Evolutionary conservation across 352 stramenopile species (phyloP).

Genomic region (Phytophthora cajani): DNA sequence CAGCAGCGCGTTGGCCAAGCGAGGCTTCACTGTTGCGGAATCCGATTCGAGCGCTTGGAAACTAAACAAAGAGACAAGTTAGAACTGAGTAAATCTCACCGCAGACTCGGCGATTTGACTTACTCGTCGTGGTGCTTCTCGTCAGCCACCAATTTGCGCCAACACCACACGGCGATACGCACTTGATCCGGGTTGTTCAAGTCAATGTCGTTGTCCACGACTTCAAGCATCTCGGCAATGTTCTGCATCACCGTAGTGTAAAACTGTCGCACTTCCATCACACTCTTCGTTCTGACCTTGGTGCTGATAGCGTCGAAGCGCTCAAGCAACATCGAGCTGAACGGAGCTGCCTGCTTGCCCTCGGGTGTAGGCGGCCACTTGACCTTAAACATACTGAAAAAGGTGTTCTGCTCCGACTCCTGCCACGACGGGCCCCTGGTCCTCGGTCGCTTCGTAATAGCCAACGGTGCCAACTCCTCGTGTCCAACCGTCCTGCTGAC

Average conservation of each 20-base stretch:
- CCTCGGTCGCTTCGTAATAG: constrained; percentile 29
- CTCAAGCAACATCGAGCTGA: constrained; percentile 57
- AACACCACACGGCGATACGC: constrained; percentile 79
- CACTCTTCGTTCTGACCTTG: constrained; percentile 66
- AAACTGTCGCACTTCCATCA: constrained; percentile 66
- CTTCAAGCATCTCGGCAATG: constrained; percentile 51
- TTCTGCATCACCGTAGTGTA: constrained; percentile 61
- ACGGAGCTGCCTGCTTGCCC: constrained; percentile 23
- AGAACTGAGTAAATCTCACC: constrained; percentile 6
- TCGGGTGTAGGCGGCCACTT: constrained; percentile 57
- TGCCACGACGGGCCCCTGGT: constrained; percentile 46
- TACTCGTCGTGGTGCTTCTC: constrained; percentile 50
- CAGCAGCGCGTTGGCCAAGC: constrained; percentile 52
- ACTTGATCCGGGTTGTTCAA: constrained; percentile 71
- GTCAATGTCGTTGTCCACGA: constrained; percentile 65
- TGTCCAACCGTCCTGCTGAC: constrained; percentile 18
- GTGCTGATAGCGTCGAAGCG: constrained; percentile 70
- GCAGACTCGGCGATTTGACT: constrained; percentile 8
- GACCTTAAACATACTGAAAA: constrained; percentile 73
- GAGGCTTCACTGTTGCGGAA: constrained; percentile 33
- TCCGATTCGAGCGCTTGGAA: constrained; percentile 46
- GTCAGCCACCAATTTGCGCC: constrained; percentile 64
- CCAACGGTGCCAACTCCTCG: constrained; percentile 6
- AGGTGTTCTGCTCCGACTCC: constrained; percentile 67
- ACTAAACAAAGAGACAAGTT: constrained; percentile 32